Evolutionary conservation across 768 basidiomycete species (phyloP).

Genomic region (Tricholoma terreum): DNA sequence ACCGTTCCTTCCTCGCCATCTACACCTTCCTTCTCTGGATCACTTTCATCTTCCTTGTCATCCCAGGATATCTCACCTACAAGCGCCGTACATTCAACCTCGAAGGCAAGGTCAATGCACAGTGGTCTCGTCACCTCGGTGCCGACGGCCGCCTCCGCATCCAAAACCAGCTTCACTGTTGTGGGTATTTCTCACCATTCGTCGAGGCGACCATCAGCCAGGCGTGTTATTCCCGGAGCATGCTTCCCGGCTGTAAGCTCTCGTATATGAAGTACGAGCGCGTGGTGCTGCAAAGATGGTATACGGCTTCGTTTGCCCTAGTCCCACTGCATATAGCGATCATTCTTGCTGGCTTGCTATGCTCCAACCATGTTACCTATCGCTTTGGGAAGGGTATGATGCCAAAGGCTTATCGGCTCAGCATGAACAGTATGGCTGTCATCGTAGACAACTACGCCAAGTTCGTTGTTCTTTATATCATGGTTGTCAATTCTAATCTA

Average conservation of each 20-base stretch:
- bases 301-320: slow-evolving; percentile 58
- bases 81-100: slow-evolving; percentile 73
- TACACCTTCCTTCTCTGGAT: slow-evolving; percentile 80
- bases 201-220: slow-evolving; percentile 74
- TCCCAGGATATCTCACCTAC: slow-evolving; percentile 78
- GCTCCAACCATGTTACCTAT: slow-evolving; percentile 83
- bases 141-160: slow-evolving; percentile 59
- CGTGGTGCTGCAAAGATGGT: slow-evolving; percentile 58
- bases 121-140: slow-evolving; percentile 68
- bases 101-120: slow-evolving; percentile 75
- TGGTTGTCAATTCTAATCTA: slow-evolving; percentile 1
- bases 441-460: slow-evolving; percentile 85
- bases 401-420: slow-evolving; percentile 78
- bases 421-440: slow-evolving; percentile 70
- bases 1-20: slow-evolving; percentile 74
- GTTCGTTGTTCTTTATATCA: slow-evolving; percentile 34
- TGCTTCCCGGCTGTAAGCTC: slow-evolving; percentile 72
- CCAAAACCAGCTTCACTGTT: slow-evolving; percentile 75
- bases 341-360: slow-evolving; percentile 64
- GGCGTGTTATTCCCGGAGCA: slow-evolving; percentile 70
- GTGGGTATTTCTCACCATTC: slow-evolving; percentile 79
- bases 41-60: slow-evolving; percentile 64
- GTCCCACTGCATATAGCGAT: slow-evolving; percentile 66
- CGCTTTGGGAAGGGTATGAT: slow-evolving; percentile 88
- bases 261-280: slow-evolving; percentile 59